Evolutionary conservation across 108 stramenopile genomes (phyloP).

Genomic region (Nitzschia sp.): DNA sequence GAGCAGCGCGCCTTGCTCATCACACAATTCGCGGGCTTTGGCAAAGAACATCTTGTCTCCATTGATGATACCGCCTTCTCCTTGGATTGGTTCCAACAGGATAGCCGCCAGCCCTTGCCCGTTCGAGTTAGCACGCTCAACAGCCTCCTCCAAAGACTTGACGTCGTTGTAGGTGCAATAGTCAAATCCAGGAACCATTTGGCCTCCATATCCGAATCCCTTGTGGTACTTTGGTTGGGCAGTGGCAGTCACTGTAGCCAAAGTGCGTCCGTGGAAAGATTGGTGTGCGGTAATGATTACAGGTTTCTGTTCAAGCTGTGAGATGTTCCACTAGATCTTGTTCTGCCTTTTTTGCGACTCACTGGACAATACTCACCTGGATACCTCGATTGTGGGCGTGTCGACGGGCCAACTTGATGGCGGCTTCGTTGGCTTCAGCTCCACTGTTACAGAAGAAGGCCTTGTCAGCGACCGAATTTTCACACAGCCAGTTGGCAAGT

Average conservation of each 20-base stretch:
- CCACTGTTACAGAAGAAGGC: conserved; percentile 98
- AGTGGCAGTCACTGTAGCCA: conserved; percentile 94
- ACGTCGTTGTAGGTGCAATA: conserved; percentile 91
- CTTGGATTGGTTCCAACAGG: conserved; percentile 95
- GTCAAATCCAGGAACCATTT: conserved; percentile 88
- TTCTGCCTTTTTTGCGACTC: background rate
- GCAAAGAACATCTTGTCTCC: conserved; percentile 80
- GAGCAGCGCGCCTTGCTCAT: conserved; percentile 85
- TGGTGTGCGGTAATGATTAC: conserved; percentile 91
- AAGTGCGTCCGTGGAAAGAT: conserved; percentile 95
- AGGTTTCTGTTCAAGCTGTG: conserved; percentile 53
- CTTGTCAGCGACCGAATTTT: conserved; percentile 88
- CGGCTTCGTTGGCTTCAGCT: conserved; percentile 96
- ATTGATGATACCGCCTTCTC: conserved; percentile 95
- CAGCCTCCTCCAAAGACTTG: conserved; percentile 66
- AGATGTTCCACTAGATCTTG: no score
- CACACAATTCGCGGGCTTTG: conserved; percentile 75
- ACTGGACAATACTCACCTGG: conserved; percentile 41
- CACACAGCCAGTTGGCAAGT: conserved; percentile 91
- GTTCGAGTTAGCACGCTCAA: conserved; percentile 73
- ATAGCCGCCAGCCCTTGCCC: conserved; percentile 89
- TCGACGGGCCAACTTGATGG: conserved; percentile 92
- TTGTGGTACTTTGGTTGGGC: conserved; percentile 96
- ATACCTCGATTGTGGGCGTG: conserved; percentile 80
- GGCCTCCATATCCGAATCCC: conserved; percentile 82